A percentile compares a stretch with the other conserved stretches of the same genome.
Evolutionary conservation across 2,329 filamentous ascomycete species (phyloP).

Genomic region (Periconia digitata): DNA sequence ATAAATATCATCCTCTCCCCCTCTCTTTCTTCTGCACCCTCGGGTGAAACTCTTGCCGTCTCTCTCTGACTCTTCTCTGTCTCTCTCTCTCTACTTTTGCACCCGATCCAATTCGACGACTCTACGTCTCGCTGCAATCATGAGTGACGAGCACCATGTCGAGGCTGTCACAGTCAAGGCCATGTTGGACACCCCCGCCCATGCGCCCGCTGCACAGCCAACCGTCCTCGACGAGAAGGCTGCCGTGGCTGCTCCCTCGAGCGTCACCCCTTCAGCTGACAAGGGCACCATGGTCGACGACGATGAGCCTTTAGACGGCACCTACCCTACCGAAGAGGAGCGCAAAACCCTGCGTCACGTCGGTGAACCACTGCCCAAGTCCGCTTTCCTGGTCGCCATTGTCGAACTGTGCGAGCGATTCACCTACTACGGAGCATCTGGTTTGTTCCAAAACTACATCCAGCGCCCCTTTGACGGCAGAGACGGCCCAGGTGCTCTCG

Average conservation of each 20-base stretch:
- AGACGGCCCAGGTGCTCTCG: constrained; percentile 44
- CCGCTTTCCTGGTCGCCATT: constrained; percentile 52
- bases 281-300: constrained; percentile 15
- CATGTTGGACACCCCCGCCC: constrained; percentile 28
- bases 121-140: constrained; percentile 4
- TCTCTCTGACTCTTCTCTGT: too few species aligned
- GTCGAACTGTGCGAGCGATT: constrained; percentile 55
- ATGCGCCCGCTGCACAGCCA: constrained; percentile 19
- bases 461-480: constrained; percentile 43
- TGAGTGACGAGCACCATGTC: constrained; percentile 26
- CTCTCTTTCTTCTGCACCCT: neutral
- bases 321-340: constrained; percentile 48
- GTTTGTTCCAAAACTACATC: constrained; percentile 55
- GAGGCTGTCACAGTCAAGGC: constrained; percentile 35
- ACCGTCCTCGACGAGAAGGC: constrained; percentile 25
- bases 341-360: constrained; percentile 47
- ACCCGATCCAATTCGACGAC: neutral
- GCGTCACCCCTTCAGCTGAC: constrained; percentile 18
- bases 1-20: neutral
- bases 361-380: constrained; percentile 50
- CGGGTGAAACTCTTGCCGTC: constrained; percentile 3
- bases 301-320: constrained; percentile 32
- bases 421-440: constrained; percentile 51
- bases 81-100: too few species aligned
- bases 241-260: constrained; percentile 12